Evolutionary conservation across 768 basidiomycete genomes (phyloP), one percentile per base, ranked within the genome.

Genomic region (Tephrocybe sp.): DNA sequence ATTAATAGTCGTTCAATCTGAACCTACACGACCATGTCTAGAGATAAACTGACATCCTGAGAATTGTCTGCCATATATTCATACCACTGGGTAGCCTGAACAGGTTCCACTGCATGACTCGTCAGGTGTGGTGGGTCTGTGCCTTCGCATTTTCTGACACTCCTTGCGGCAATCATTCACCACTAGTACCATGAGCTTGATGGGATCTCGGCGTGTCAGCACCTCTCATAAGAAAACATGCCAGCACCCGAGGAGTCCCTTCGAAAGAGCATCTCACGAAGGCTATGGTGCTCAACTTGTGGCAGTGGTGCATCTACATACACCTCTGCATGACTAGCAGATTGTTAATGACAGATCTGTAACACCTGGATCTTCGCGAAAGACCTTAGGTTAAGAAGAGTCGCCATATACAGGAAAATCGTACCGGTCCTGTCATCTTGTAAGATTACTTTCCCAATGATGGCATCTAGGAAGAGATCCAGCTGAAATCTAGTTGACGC

Each of bases 381-480:
- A 26, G 26, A n/a, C n/a, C n/a, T n/a, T 7, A 26, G 7, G 26
- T 4, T 26, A 3, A 26, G 26, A 26, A 7, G 7, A 26, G 26
- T 26, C 3, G 3, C 26, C 26, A 7, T 26, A 26, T 26, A 26
- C 26, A 26, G 26, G 7, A 26, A 3, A 26, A 26, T 26, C 26
- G 26, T 26, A 7, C 26, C 26, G 7, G 17, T 36, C 5, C 7
- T 42, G 14, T 42, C 41, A 10, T 16, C 9, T 4, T 19, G 40
- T 12, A 3, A 17, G 30, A 11, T 33, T 16, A 12, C 4, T 19
- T 10, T n/a, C 34, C 3, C 32, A n/a, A 34, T 45, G 45, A 45
- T 45, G 45, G 31, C 31, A 45, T 45, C 38, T 45, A 34, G 13
- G 39, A 16, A 44, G 12, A 39, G 44, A 33, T 50, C 34, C 14